A percentile compares a stretch with the other conserved stretches of the same genome.
Evolutionary conservation across 1,284 basidiomycete species (phyloP).

Genomic region (Anthracocystis setariae): DNA sequence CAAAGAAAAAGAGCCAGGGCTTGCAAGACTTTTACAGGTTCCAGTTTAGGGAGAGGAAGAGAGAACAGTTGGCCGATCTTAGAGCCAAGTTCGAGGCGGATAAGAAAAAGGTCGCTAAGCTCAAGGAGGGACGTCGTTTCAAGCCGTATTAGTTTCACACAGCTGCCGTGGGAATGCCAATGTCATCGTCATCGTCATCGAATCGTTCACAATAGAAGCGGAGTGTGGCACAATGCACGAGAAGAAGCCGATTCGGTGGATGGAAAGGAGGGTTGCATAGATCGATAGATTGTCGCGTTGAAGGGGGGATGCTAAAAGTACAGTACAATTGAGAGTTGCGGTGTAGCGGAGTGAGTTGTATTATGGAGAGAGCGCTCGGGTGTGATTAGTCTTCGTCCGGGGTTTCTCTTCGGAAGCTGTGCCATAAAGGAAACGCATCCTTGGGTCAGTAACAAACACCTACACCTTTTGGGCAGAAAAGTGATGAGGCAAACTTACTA

Average conservation of each 20-base stretch:
- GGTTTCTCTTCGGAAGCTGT: constrained; percentile 55
- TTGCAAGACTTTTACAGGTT: constrained; percentile 65
- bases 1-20: constrained; percentile 56
- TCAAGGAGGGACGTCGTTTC: constrained; percentile 60
- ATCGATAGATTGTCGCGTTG: not conserved
- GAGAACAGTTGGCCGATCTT: constrained; percentile 60
- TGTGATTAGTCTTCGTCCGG: constrained; percentile 49
- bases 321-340: constrained; percentile 2
- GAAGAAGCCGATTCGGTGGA: no score
- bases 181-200: not conserved
- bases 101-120: constrained; percentile 57
- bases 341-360: not conserved
- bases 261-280: no score
- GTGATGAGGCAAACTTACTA: constrained; percentile 38
- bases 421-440: not conserved
- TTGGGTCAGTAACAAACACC: not conserved
- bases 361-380: not conserved
- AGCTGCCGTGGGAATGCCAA: not conserved
- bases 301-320: constrained; percentile 14
- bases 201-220: no score
- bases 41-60: constrained; percentile 62
- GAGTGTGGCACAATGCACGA: no score
- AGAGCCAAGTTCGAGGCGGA: constrained; percentile 64
- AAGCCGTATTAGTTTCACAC: constrained; percentile 50
- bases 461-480: not conserved